These are phyloP conservation scores for Xylaria castorea DNA, from an alignment of 495 filamentous ascomycete genomes.

Conservation along the genomic window DNA sequence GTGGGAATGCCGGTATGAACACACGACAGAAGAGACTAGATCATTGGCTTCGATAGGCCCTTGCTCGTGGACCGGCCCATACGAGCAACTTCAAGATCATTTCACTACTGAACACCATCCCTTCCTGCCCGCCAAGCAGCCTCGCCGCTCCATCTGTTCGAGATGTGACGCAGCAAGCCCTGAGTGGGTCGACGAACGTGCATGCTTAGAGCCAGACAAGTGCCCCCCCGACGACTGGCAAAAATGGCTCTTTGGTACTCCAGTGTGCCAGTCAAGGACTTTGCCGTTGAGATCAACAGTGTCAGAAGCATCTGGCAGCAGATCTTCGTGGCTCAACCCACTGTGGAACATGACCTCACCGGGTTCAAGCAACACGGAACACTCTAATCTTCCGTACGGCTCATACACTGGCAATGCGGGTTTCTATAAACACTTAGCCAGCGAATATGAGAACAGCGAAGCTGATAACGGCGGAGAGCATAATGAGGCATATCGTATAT, in stretches of 20 bases:
- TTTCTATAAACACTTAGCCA: neutral
- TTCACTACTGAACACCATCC: slow-evolving; percentile 31
- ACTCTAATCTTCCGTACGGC: slow-evolving; percentile 14
- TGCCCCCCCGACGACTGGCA: slow-evolving; percentile 18
- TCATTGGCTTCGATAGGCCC: slow-evolving; percentile 30
- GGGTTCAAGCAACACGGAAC: slow-evolving; percentile 15
- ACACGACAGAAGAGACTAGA: slow-evolving; percentile 22
- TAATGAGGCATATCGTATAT: neutral
- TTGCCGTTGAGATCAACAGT: neutral
- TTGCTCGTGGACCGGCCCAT: slow-evolving; percentile 37
- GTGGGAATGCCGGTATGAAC: slow-evolving; percentile 38
- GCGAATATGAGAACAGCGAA: neutral
- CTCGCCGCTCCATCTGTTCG: slow-evolving; percentile 30
- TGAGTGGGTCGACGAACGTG: neutral
- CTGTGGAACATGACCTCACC: neutral
- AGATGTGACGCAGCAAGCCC: slow-evolving; percentile 23
- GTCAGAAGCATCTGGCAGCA: slow-evolving; percentile 22
- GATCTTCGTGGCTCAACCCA: neutral
- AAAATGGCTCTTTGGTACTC: slow-evolving; percentile 7
- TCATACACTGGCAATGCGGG: neutral
- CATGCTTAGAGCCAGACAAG: slow-evolving; percentile 7
- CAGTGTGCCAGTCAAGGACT: neutral
- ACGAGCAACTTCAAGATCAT: slow-evolving; percentile 28
- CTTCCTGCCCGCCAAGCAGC: slow-evolving; percentile 22
- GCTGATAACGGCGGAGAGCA: neutral